Base-by-base conservation (phyloP, 176 grass and related monocot genomes). In the Paspalum notatum region DNA sequence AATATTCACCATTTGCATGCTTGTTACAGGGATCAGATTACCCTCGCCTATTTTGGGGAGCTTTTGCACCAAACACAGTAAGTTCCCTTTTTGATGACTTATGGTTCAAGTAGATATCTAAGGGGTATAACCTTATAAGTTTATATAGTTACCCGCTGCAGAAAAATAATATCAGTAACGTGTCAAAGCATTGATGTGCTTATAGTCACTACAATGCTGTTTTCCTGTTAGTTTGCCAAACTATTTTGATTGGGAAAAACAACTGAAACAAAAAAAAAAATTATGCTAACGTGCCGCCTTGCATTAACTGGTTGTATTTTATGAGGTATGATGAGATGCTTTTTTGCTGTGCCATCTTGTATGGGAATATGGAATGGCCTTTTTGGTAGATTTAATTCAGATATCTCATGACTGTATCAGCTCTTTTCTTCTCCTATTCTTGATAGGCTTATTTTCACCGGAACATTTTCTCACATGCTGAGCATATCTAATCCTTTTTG, bases 21-120 rank as follows among this genome's bases (percentile, higher is more conserved):
- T 85, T 68, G 72, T 75, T 86, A 46, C 86, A 97, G 95, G 90
- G 90, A 3, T 98, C 95, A 63, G 84, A 98, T 82, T 82, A 89
- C 89, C 95, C 95, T 56, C 90, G 91, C 27, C 62, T 98, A 57
- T 98, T 89, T 49, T 92, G 92, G 85, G 95, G 95, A 61, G 92
- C 89, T 82, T 97, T 97, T 43, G 41, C 71, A 72, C 92, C 95
- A 91, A 92, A 90, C 82, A 98, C 88, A 42, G 95, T 98, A 91
- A 87, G 53, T 82, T 86, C 44, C n/a, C 43, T 75, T 25, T 77
- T 49, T 78, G 40, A 5, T 56, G 47, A 84, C 48, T 52, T 58
- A 62, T 45, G 53, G 21, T 76, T 89, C 45, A 75, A 76, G 38
- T 62, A 40, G 62, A 84, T 69, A 76, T 68, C 10, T 16, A 75